Evolutionary conservation across 352 stramenopile genomes (phyloP).

Genomic region (Globisporangium recalcitrans): DNA sequence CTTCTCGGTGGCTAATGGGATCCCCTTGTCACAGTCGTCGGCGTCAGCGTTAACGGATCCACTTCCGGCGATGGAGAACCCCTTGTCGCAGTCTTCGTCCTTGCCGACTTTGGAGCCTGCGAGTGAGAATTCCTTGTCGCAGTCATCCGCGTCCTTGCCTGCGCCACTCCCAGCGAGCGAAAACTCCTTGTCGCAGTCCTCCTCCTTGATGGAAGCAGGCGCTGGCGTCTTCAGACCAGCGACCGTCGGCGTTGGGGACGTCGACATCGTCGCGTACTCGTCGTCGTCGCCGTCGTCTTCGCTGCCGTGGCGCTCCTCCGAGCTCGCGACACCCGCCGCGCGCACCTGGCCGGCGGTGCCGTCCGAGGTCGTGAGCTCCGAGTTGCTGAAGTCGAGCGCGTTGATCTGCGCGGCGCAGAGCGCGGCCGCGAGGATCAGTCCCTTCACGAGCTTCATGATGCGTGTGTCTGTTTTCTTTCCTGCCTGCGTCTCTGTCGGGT

Average conservation of each 20-base stretch:
- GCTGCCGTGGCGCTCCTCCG: conserved; percentile 5
- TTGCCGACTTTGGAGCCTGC: conserved; percentile 2
- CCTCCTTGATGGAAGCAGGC: conserved; percentile 4
- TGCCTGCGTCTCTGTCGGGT: background rate
- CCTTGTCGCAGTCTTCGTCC: conserved; percentile 14
- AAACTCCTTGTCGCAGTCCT: conserved; percentile 34
- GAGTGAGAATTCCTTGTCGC: conserved; percentile 17
- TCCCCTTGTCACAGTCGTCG: conserved; percentile 15
- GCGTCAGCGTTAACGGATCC: conserved; percentile 8
- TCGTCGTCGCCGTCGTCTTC: background rate
- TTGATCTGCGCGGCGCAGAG: conserved; percentile 46
- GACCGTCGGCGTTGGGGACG: conserved; percentile 7
- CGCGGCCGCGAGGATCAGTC: conserved; percentile 50
- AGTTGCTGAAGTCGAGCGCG: conserved; percentile 42
- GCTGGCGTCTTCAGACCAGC: background rate
- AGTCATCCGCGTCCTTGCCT: conserved; percentile 16
- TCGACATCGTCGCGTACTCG: conserved; percentile 7
- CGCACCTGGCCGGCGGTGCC: conserved; percentile 20
- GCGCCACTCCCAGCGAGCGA: conserved; percentile 24
- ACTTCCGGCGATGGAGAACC: conserved; percentile 13
- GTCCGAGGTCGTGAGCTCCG: conserved; percentile 17
- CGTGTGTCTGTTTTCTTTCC: background rate
- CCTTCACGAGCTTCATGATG: conserved; percentile 36
- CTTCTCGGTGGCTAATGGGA: conserved; percentile 14
- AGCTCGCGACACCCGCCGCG: conserved; percentile 13